Evolutionary conservation across 2,329 filamentous ascomycete genomes (phyloP), one percentile per base, ranked within the genome.

Genomic region (Diaporthe citri): DNA sequence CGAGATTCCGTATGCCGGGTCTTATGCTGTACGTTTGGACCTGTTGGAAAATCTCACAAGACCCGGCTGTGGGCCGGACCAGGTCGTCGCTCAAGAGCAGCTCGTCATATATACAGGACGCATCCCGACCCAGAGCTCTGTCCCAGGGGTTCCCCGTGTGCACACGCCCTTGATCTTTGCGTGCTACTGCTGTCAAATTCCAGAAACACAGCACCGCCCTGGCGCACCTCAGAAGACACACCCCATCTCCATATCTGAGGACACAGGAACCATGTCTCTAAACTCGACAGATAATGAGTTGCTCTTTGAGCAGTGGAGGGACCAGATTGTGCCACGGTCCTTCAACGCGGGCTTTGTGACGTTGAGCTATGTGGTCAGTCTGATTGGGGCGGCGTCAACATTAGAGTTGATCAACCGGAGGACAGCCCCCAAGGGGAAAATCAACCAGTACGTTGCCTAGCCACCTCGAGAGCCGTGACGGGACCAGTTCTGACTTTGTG

Each of bases 361-460:
- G 34, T 87, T 95, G 78, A 97, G 95, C 80, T 91, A 94, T 77
- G 86, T 94, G 78, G 94, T 95, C 79, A 96, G 94, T 80, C 87
- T 94, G 46, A 89, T 95, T 77, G 95, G 95, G 76, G 93, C 94
- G 66, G 88, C 91, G 69, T 95, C 95, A 4, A 96, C 95, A 0
- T 87, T 97, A 43, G 95, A 97, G 82, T 86, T 97, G 75, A 91
- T 97, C 70, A 94, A 97, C 81, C 87, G 94, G 75, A 88, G 94
- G 78, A 95, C 93, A 1, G 91, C 93, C 2, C 89, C 89, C 72
- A 90, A 90, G 80, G 93, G 93, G 12, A 82, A 89, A 72, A 91
- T 91, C 81, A 95, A 95, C 80, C 91, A 93, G 93, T 93, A 88
- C 72, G 60, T 74, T 51, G 34, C 46, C 48, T 28, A 55, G 36